A percentile compares a stretch with the other conserved stretches of the same genome.
phyloP scores from a whole-genome alignment of 352 stramenopile genomes.

The Globisporangium irregulare region DNA sequence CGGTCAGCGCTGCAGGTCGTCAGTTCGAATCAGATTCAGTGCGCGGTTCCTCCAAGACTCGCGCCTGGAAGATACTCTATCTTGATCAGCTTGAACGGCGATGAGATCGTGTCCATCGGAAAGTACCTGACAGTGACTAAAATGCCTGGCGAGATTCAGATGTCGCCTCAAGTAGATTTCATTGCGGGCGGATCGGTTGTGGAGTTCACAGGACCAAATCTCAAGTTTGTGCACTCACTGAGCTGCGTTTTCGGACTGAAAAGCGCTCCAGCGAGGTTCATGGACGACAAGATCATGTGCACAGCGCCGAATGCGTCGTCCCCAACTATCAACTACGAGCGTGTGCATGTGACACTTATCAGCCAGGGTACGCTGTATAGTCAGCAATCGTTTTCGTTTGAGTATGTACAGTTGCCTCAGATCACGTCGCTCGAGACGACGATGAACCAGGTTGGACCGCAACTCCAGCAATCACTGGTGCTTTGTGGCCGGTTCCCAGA shows the following conservation, averaged over 20 bases:
- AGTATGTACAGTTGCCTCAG: conserved; percentile 25
- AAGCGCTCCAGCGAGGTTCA: conserved; percentile 20
- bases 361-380: conserved; percentile 17
- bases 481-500: conserved; percentile 10
- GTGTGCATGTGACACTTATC: conserved; percentile 31
- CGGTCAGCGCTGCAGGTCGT: conserved; percentile 19
- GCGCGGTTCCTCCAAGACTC: conserved; percentile 20
- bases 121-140: conserved; percentile 22
- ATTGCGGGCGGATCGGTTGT: conserved; percentile 31
- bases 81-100: conserved; percentile 34
- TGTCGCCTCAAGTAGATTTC: conserved; percentile 29
- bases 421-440: conserved; percentile 24
- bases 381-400: conserved; percentile 28
- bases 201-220: conserved; percentile 29
- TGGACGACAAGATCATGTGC: conserved; percentile 27
- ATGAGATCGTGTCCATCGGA: conserved; percentile 14
- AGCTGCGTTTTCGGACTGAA: conserved; percentile 34
- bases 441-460: conserved; percentile 9
- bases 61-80: conserved; percentile 21
- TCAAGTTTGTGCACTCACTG: conserved; percentile 27
- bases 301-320: conserved; percentile 19
- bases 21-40: conserved; percentile 23
- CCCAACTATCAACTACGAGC: background rate
- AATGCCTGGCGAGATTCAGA: conserved; percentile 24
- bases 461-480: conserved; percentile 9